A percentile compares a stretch with the other conserved stretches of the same genome.
Conservation (phyloP, 345 rosid species). For the Trapa incisa region DNA sequence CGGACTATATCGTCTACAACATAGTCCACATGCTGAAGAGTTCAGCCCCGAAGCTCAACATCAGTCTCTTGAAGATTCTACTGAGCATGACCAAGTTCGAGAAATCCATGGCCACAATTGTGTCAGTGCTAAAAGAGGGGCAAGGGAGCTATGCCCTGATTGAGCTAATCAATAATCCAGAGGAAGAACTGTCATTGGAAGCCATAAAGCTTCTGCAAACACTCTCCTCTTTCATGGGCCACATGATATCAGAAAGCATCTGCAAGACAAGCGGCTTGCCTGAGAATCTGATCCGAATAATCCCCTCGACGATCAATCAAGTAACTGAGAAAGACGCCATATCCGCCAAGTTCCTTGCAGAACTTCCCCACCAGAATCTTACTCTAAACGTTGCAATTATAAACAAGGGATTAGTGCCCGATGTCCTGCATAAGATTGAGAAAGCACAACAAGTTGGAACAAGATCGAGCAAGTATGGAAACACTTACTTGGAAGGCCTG, state of each 20-base stretch:
- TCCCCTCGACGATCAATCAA: conserved; percentile 20
- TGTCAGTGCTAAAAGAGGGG: conserved; percentile 47
- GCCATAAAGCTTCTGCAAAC: conserved; percentile 53
- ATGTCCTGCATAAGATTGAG: conserved; percentile 38
- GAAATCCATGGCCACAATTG: conserved; percentile 35
- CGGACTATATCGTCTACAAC: conserved; percentile 61
- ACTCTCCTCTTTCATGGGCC: conserved; percentile 56
- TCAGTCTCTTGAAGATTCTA: conserved; percentile 58
- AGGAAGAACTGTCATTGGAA: conserved; percentile 50
- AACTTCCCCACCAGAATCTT: conserved; percentile 70
- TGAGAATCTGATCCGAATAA: conserved; percentile 38
- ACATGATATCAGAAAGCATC: conserved; percentile 53
- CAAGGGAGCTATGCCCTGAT: conserved; percentile 60
- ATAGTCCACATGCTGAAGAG: conserved; percentile 58
- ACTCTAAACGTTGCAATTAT: conserved; percentile 67
- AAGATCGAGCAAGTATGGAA: conserved; percentile 53
- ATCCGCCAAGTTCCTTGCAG: conserved; percentile 58
- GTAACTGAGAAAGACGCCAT: conserved; percentile 68
- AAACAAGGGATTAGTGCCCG: conserved; percentile 34
- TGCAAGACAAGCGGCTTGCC: conserved; percentile 75
- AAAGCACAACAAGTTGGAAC: conserved; percentile 45
- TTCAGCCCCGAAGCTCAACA: conserved; percentile 53
- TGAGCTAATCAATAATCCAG: conserved; percentile 66
- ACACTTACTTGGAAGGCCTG: conserved; percentile 62
- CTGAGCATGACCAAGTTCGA: conserved; percentile 51